A percentile compares a stretch with the other conserved stretches of the same genome.
Conservation (phyloP, 1,139 yeast species). For the Magnusiomyces paraingens region DNA sequence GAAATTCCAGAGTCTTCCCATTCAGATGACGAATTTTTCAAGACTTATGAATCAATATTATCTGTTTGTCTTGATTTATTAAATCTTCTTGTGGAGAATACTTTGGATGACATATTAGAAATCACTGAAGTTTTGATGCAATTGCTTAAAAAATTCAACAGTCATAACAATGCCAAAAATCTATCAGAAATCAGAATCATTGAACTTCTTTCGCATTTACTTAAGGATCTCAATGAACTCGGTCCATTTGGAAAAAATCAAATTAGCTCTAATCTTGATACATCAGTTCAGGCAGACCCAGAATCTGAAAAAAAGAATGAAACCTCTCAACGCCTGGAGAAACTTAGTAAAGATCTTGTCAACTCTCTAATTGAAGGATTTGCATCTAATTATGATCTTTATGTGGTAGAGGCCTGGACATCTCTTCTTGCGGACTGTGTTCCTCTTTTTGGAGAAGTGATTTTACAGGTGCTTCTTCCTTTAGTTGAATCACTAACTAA, state of each 20-base stretch:
- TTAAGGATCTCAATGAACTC: conserved; percentile 9
- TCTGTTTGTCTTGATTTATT: conserved; percentile 12
- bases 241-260: neutral
- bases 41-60: conserved; percentile 10
- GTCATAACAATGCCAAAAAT: conserved; percentile 10
- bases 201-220: conserved; percentile 16
- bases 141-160: conserved; percentile 15
- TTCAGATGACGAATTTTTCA: conserved; percentile 10
- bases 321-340: conserved; percentile 9
- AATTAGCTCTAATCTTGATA: neutral
- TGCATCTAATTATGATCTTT: conserved; percentile 30
- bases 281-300: neutral
- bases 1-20: conserved; percentile 10
- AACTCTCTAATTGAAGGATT: conserved; percentile 38
- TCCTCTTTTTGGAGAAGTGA: conserved; percentile 44
- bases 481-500: conserved; percentile 46
- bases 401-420: conserved; percentile 45
- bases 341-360: conserved; percentile 16
- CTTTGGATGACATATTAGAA: conserved; percentile 15
- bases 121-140: conserved; percentile 13
- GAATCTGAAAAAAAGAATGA: conserved; percentile 10
- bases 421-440: conserved; percentile 41
- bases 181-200: conserved; percentile 17
- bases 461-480: conserved; percentile 46
- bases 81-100: conserved; percentile 9